A percentile compares a stretch with the other conserved stretches of the same genome.
phyloP scores from a whole-genome alignment of 164 flowering plant genomes.

The Macadamia integrifolia region DNA sequence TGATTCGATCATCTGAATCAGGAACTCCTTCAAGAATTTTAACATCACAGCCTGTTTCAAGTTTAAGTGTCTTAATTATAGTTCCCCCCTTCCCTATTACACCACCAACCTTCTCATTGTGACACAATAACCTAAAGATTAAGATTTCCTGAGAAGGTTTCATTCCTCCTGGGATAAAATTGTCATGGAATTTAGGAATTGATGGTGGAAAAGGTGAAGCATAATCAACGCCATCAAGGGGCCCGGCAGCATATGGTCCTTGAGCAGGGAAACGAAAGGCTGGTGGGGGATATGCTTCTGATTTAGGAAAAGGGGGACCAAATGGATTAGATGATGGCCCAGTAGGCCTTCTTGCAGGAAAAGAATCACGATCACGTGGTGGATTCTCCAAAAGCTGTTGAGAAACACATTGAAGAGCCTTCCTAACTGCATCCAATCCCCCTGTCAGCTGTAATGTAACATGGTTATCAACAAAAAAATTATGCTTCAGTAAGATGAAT shows the following conservation, averaged over 20 bases:
- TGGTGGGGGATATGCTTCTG: slow-evolving; percentile 28
- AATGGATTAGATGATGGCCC: slow-evolving; percentile 41
- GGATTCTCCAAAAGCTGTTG: slow-evolving; percentile 63
- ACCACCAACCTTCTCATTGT: slow-evolving; percentile 68
- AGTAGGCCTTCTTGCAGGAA: slow-evolving; percentile 24
- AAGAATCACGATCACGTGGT: slow-evolving; percentile 47
- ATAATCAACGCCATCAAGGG: slow-evolving; percentile 42
- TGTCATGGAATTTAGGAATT: slow-evolving; percentile 41
- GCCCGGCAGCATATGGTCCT: slow-evolving; percentile 38
- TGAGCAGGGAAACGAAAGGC: slow-evolving; percentile 37
- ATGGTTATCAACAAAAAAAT: slow-evolving; percentile 1
- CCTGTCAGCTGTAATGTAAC: slow-evolving; percentile 62
- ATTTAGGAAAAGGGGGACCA: slow-evolving; percentile 29
- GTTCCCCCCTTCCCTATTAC: slow-evolving; percentile 89
- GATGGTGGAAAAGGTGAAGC: slow-evolving; percentile 26
- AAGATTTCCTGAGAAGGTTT: slow-evolving; percentile 45
- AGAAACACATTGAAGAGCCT: slow-evolving; percentile 69
- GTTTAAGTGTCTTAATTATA: slow-evolving; percentile 56
- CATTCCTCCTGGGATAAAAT: slow-evolving; percentile 33
- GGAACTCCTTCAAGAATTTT: slow-evolving; percentile 52
- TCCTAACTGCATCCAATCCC: slow-evolving; percentile 51
- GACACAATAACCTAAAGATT: slow-evolving; percentile 63
- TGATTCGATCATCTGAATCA: slow-evolving; percentile 74
- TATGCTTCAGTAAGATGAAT: no score
- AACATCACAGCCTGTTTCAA: slow-evolving; percentile 89